Base-by-base conservation (phyloP, 345 rosid genomes). In the Syzygium jambos region DNA sequence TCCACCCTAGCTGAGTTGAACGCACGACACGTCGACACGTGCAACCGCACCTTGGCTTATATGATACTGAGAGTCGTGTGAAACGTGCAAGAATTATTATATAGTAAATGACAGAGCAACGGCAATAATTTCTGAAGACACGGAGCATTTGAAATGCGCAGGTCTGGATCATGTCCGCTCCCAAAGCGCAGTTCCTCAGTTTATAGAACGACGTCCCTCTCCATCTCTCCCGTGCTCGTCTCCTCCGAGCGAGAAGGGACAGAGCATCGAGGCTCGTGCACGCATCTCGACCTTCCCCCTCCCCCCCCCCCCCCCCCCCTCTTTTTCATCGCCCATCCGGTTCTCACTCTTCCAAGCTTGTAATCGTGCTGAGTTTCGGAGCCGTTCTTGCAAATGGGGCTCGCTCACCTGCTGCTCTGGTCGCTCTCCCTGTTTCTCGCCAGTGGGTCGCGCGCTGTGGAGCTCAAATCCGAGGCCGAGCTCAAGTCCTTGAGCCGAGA, bases 401-500 rank as follows among this genome's bases (percentile, higher is more conserved):
- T 86, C 34, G 83, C 82, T 22, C 53, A 23, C 55, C 34, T 51
- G 30, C 78, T 68, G 30, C 86, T 87, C 86, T 23, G 52, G 9
- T 54, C 49, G 57, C 61, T 85, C 27, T 22, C 59, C 19, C 2
- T 83, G 22, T 21, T 34, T 25, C 7, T 5, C 46, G 46, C 10
- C 25, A 1, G 80, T 19, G 25, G 80, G 25, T 73, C 49, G 80
- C 5, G 49, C 3, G 49, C 80, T 38, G 23, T 11, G 80, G 49
- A 17, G 80, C 80, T 49, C 55, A 83, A 25, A 49, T 80, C 63
- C 38, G 83, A 85, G 43, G 5, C 54, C 25, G 61, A 78, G 78
- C 91, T 91, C 29, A 82, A 86, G 82, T 85, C 88, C 77, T 84
- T 94, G 21, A 46, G 92, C 87, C 89, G 85, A 8, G 90, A 90